These are phyloP conservation scores for Yamadazyma kitorensis DNA, from an alignment of 805 yeast species.

Conservation along the genomic window DNA sequence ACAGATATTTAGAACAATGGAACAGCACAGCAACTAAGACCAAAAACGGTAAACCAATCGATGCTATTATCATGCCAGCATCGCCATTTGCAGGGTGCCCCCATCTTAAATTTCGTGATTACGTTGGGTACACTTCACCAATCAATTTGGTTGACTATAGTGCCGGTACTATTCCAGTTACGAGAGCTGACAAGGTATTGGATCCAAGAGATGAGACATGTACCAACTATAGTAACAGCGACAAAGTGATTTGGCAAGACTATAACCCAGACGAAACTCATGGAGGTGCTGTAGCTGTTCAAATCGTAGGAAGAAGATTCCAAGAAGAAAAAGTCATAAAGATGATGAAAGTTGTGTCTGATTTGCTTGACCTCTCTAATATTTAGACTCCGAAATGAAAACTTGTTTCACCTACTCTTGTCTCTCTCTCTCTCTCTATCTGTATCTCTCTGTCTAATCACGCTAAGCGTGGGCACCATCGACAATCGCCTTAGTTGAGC, in stretches of 20 bases:
- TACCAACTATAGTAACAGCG: conserved; percentile 44
- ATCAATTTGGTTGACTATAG: conserved; percentile 74
- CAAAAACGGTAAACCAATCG: conserved; percentile 50
- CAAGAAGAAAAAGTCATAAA: conserved; percentile 56
- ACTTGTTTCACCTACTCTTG: too few species aligned
- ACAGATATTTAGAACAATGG: conserved; percentile 58
- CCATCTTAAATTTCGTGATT: conserved; percentile 52
- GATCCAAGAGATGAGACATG: conserved; percentile 23
- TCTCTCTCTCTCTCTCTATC: too few species aligned
- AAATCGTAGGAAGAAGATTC: conserved; percentile 52
- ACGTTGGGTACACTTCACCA: conserved; percentile 62
- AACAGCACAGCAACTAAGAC: conserved; percentile 49
- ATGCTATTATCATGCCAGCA: conserved; percentile 55
- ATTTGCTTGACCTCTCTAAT: conserved; percentile 4
- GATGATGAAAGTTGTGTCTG: conserved; percentile 34
- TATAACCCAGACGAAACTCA: conserved; percentile 47
- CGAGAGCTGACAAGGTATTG: conserved; percentile 48
- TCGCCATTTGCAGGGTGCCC: conserved; percentile 70
- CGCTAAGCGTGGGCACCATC: too few species aligned
- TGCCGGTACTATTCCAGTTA: conserved; percentile 58
- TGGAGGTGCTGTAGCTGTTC: conserved; percentile 56
- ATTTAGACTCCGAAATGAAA: too few species aligned
- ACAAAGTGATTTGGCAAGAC: conserved; percentile 45
- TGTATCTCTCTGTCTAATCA: too few species aligned
- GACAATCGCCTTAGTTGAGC: too few species aligned